Conservation (phyloP, 176 grass and related monocot genomes). For the Cymbopogon citratus region DNA sequence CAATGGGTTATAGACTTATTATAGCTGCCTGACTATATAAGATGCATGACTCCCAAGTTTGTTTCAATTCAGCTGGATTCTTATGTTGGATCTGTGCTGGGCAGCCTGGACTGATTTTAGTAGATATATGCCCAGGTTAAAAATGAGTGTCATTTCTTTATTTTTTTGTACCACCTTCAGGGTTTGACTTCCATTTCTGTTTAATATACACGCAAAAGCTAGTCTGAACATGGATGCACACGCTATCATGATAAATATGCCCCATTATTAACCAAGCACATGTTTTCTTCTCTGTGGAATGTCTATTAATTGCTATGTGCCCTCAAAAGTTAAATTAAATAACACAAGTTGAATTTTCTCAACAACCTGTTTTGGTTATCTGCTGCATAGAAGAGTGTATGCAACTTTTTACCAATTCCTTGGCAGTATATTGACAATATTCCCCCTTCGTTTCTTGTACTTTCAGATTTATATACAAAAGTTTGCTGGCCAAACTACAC, state of each 20-base stretch:
- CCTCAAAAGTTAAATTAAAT: background rate
- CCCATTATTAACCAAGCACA: background rate
- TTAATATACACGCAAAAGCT: background rate
- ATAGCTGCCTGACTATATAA: no score
- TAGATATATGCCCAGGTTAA: background rate
- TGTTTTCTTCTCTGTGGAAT: background rate
- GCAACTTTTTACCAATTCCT: conserved; percentile 25
- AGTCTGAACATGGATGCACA: background rate
- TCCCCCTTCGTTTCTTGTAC: background rate
- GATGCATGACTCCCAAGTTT: background rate
- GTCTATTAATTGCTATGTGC: background rate
- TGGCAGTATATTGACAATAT: conserved; percentile 30
- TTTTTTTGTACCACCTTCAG: background rate
- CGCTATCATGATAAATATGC: background rate
- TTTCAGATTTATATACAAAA: background rate
- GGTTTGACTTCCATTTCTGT: background rate
- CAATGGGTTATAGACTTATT: no score
- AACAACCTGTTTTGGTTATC: background rate
- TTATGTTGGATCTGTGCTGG: background rate
- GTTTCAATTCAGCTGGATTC: background rate
- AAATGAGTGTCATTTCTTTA: background rate
- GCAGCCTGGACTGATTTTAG: background rate
- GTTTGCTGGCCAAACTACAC: background rate
- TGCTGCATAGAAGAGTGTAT: background rate
- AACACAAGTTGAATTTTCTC: background rate